Conservation (phyloP, 768 basidiomycete species). For the Russula emetica region DNA sequence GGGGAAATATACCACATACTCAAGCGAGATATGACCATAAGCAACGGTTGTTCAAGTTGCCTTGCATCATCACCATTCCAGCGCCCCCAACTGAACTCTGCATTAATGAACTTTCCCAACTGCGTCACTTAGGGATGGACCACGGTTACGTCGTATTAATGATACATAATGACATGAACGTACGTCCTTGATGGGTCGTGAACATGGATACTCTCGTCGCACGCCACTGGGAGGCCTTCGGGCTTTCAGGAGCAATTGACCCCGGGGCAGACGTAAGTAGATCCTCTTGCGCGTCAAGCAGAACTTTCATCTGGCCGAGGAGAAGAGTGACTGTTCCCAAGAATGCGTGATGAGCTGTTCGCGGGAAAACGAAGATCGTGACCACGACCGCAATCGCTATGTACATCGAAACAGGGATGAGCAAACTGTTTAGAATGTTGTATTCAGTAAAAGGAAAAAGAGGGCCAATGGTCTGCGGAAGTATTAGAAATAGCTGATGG, state of each 20-base stretch:
- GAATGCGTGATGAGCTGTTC: conserved; percentile 44
- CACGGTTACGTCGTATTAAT: background rate
- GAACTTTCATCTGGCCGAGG: conserved; percentile 32
- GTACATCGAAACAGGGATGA: conserved; percentile 46
- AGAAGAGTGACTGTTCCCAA: conserved; percentile 35
- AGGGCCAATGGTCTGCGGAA: conserved; percentile 41
- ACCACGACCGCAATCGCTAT: conserved; percentile 46
- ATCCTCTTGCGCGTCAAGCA: conserved; percentile 37
- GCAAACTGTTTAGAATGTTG: conserved; percentile 41
- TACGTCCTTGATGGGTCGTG: conserved; percentile 34
- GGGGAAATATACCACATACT: conserved; percentile 30
- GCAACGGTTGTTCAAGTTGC: conserved; percentile 37
- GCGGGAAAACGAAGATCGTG: conserved; percentile 49
- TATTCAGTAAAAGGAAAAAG: conserved; percentile 47
- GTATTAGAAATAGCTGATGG: background rate
- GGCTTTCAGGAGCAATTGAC: conserved; percentile 29
- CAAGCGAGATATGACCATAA: conserved; percentile 36
- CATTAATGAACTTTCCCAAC: conserved; percentile 37
- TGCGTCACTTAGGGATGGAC: conserved; percentile 32
- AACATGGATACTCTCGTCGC: conserved; percentile 30
- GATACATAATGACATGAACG: conserved; percentile 14
- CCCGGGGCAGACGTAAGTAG: conserved; percentile 29
- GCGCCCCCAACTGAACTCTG: conserved; percentile 44
- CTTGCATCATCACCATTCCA: conserved; percentile 45
- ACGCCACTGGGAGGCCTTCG: conserved; percentile 29